phyloP scores from a whole-genome alignment of 257 asterid species.

The Ilex aquifolium region DNA sequence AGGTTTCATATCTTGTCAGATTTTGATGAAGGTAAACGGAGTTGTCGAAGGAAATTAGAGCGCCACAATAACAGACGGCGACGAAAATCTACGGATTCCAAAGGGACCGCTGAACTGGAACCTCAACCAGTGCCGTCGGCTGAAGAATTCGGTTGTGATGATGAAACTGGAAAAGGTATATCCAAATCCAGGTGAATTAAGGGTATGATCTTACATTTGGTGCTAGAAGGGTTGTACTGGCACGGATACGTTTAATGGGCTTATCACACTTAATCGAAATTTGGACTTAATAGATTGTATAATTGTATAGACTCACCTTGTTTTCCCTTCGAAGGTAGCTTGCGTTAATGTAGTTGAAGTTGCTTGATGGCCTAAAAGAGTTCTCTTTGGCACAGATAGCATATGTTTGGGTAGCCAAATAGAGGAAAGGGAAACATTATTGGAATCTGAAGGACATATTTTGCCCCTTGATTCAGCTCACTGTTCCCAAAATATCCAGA shows the following conservation, averaged over 20 bases:
- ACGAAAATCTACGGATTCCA: conserved; percentile 62
- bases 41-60: conserved; percentile 89
- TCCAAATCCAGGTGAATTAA: too few relatives aligned
- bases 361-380: conserved; percentile 13
- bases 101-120: conserved; percentile 43
- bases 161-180: conserved; percentile 61
- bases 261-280: background rate
- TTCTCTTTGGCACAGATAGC: conserved; percentile 37
- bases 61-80: conserved; percentile 82
- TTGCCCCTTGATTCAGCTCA: conserved; percentile 33
- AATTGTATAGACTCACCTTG: background rate
- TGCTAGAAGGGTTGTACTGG: too few relatives aligned
- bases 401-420: conserved; percentile 34
- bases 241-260: too few relatives aligned
- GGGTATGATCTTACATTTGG: background rate
- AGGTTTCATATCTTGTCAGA: conserved; percentile 82
- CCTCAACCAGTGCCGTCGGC: conserved; percentile 31
- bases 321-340: background rate
- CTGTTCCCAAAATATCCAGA: conserved; percentile 43
- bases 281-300: background rate
- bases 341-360: conserved; percentile 1
- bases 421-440: conserved; percentile 38
- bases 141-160: conserved; percentile 61
- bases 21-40: conserved; percentile 87
- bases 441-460: conserved; percentile 53